Base-by-base conservation (phyloP, 2,329 filamentous ascomycete species). In the Pseudogymnoascus sp. region DNA sequence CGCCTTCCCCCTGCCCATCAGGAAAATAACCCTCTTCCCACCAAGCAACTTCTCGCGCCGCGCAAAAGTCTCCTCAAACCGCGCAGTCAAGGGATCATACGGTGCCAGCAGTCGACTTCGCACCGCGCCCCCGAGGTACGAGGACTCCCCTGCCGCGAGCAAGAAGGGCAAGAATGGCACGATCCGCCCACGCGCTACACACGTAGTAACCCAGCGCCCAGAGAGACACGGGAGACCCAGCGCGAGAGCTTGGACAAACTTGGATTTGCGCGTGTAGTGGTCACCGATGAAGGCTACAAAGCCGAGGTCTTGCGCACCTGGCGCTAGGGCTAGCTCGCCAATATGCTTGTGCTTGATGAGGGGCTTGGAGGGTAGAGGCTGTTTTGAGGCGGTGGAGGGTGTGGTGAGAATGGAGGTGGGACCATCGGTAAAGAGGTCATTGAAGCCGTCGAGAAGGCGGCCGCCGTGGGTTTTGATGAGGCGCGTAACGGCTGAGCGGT, bases 161-260 rank as follows among this genome's bases (percentile, higher is more conserved):
- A 97, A 81, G 69, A 96, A 97, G 0, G 86, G 83, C 6, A 81
- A 77, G 89, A 92, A 97, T 59, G 89, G 83, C 0, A 95, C 74
- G 0, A 93, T 74, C 6, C 75, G 71, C 5, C 79, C 77, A 33
- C 83, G 83, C 0, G 79, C 73, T 2, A 93, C 73, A 64, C 90
- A 96, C 58, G 88, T 82, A 26, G 83, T 80, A 57, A 96, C 78
- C 93, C 94, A 99, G 61, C 87, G 86, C 5, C 85, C 82, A 5
- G 90, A 88, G 1, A 99, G 79, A 69, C 92, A 96, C 0, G 94
- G 94, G 0, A 99, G 75, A 0, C 90, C 91, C 0, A 99, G 82
- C 0, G 94, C 92, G 1, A 99, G 82, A 0, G 94, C 94, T 75
- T 97, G 92, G 80, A 97, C 89, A 73, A 94, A 97, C 72, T 97